Conservation (phyloP, 305 asterid genomes). For the Striga hermonthica region DNA sequence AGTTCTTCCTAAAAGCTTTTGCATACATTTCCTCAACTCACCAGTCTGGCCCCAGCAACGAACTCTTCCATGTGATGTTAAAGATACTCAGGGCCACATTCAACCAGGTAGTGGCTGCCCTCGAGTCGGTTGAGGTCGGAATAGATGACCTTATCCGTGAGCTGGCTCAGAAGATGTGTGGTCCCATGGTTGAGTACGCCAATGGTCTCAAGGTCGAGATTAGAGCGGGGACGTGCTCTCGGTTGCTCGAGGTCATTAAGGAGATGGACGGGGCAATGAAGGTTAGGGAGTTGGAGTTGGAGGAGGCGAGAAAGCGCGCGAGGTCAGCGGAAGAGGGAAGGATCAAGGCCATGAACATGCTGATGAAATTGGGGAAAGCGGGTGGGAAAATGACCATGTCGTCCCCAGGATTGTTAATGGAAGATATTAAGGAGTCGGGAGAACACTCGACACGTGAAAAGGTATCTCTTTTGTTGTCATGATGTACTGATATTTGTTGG, state of each 20-base stretch:
- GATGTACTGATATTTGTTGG: not conserved
- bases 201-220: constrained; percentile 58
- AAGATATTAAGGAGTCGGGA: constrained; percentile 29
- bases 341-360: constrained; percentile 42
- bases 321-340: constrained; percentile 49
- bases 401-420: constrained; percentile 36
- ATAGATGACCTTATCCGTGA: constrained; percentile 54
- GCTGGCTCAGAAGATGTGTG: constrained; percentile 58
- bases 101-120: constrained; percentile 48
- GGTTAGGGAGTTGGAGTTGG: constrained; percentile 52
- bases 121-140: constrained; percentile 64
- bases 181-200: constrained; percentile 67
- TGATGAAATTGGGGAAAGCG: constrained; percentile 51
- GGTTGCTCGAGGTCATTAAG: constrained; percentile 49
- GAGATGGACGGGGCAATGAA: constrained; percentile 63
- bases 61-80: constrained; percentile 40
- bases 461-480: constrained; percentile 36
- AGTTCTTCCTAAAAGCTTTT: constrained; percentile 49
- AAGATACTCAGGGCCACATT: constrained; percentile 52
- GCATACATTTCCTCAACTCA: constrained; percentile 45
- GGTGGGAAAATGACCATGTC: constrained; percentile 34
- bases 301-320: constrained; percentile 52
- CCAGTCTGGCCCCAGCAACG: constrained; percentile 40
- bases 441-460: constrained; percentile 34
- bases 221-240: constrained; percentile 48